Evolutionary conservation across 192 early-diverging fungal species (phyloP), one percentile per base, ranked within the genome.

Genomic region (Podochytrium sp.): DNA sequence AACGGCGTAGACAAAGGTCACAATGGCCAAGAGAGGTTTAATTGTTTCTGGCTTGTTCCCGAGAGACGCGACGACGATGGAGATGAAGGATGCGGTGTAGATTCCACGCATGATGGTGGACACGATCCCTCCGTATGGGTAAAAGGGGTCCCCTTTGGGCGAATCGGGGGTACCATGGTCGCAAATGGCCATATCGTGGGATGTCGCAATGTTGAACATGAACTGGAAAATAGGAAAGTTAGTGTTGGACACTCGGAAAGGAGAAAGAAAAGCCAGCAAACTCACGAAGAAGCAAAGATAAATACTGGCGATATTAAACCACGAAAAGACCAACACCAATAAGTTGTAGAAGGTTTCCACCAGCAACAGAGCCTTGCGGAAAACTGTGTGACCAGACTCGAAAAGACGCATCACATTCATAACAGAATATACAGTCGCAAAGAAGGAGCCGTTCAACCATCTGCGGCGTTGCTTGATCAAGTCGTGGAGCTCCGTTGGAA

Each of bases 361-460:
- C 7, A 81, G 69, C 34, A 94, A 79, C 0, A 84, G 40, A 7
- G 80, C 23, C 74, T 91, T 90, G 16, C 90, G 75, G 23, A 57
- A 60, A 34, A 73, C 47, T 0, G 70, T 71, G 77, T 88, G 87
- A n/a, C 69, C 80, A 14, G 87, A 89, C 32, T 61, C 30, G 61
- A 81, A 91, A 30, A 92, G 88, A 52, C 84, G 67, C 38, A 67
- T 37, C 69, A 80, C 91, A 74, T 93, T 80, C 7, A 75, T 73
- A 18, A 89, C 52, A 23, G 91, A 83, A 78, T 92, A 88, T 4
- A 92, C 43, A n/a, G 83, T 81, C 18, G 91, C 92, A 76, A 93
- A 93, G 75, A 91, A 91, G 12, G 86, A 87, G 29, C 92, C 92
- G 79, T 93, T 93, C 20, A 93, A 65, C 91, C 91, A 94, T 18